Evolutionary conservation across 31 red algal genomes (phyloP).

Genomic region (Endocladia muricata): DNA sequence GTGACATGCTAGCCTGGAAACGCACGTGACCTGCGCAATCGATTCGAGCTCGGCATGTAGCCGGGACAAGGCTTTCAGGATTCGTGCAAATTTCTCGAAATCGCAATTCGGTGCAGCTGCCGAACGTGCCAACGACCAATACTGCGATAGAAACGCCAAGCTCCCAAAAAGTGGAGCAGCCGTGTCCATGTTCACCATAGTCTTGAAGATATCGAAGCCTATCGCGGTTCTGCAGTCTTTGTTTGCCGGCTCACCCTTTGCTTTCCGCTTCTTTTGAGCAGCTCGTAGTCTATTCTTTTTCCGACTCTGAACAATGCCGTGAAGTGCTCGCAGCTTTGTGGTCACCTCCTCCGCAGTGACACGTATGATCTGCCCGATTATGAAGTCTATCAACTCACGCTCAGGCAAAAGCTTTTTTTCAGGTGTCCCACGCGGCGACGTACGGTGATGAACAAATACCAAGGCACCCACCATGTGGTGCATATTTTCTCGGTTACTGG

Average conservation of each 20-base stretch:
- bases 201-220: conserved; percentile 13
- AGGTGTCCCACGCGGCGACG: neutral
- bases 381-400: neutral
- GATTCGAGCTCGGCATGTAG: neutral
- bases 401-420: neutral
- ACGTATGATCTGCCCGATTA: conserved; percentile 2
- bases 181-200: conserved; percentile 6
- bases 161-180: conserved; percentile 1
- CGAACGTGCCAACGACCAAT: conserved; percentile 15
- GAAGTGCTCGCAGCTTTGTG: neutral
- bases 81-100: conserved; percentile 1
- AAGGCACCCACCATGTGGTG: conserved; percentile 10
- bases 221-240: neutral
- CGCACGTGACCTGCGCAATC: conserved; percentile 11
- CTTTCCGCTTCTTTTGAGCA: conserved; percentile 11
- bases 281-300: conserved; percentile 25
- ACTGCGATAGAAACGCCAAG: conserved; percentile 8
- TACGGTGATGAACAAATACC: conserved; percentile 13
- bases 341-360: neutral
- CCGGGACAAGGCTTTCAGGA: conserved; percentile 1
- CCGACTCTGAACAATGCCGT: too few relatives aligned
- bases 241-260: neutral
- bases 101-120: conserved; percentile 13
- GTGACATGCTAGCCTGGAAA: neutral
- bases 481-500: conserved; percentile 2